These are phyloP conservation scores for Botryotinia narcissicola DNA, from an alignment of 2,329 filamentous ascomycete species.

Conservation along the genomic window DNA sequence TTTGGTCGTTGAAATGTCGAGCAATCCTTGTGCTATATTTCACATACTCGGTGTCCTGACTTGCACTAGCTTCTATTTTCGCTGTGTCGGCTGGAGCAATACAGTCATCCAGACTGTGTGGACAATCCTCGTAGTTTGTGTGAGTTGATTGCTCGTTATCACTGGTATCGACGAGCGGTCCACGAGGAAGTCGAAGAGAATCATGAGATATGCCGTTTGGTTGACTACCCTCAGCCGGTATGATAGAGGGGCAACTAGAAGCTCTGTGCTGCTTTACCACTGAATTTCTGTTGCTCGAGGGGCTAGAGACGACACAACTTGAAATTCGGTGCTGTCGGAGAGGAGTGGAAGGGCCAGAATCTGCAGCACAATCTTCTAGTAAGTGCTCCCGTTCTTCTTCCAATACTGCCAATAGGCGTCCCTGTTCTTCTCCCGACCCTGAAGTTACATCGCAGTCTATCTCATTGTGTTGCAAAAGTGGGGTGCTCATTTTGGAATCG, in stretches of 20 bases:
- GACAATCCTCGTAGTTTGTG: slow-evolving; percentile 12
- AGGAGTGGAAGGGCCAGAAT: slow-evolving; percentile 11
- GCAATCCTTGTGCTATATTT: background rate
- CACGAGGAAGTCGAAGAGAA: background rate
- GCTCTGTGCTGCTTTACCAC: slow-evolving; percentile 5
- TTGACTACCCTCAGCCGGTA: background rate
- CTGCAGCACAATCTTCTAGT: slow-evolving; percentile 2
- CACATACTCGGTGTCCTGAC: background rate
- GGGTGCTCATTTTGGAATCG: background rate
- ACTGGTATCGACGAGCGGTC: background rate
- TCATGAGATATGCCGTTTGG: background rate
- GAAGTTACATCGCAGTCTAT: background rate
- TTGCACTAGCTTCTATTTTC: slow-evolving; percentile 10
- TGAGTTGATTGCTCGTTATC: background rate
- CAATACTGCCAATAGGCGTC: background rate
- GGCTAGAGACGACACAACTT: slow-evolving; percentile 2
- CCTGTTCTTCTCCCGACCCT: background rate
- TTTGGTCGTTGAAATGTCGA: background rate
- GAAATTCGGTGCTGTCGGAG: slow-evolving; percentile 8
- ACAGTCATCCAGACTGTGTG: slow-evolving; percentile 15
- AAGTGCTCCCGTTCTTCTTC: slow-evolving; percentile 11
- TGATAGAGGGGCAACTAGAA: slow-evolving; percentile 11
- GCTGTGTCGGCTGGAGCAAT: slow-evolving; percentile 5
- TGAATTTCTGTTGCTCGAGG: background rate
- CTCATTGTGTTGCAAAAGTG: background rate